Base-by-base conservation (phyloP, 179 eudicot species). In the Beta lomatogona region DNA sequence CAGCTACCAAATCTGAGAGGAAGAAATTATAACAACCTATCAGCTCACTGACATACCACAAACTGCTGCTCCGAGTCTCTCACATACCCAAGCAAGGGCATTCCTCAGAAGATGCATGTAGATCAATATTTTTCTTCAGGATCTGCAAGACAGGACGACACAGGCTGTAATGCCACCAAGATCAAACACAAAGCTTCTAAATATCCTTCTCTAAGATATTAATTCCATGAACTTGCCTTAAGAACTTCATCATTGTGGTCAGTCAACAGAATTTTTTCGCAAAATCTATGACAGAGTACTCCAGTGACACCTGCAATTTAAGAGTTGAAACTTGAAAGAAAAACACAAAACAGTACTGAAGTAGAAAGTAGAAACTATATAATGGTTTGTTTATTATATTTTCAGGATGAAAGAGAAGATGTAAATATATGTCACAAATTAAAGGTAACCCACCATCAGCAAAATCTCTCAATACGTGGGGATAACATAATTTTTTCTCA, bases 181-280 rank as follows among this genome's bases (percentile, higher is more conserved):
- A 15, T n/a, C 59, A 70, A 81, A 75, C 21, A 25, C 50, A 45
- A 25, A 44, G 21, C 59, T 71, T 55, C 41, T 54, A 70, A 0
- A 67, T 52, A 31, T 16, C 16, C 53, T 22, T 59, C 59, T 65
- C 57, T 0, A 36, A 61, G 67, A 52, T 80, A 16, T 16, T 21
- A 55, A 83, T 73, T 57, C 14, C 48, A 73, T 75, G 82, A 80
- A 87, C 94, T 90, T 91, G 90, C 98, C 98, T 95, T 92, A 67
- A 95, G 86, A 83, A 95, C 97, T 86, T 93, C 98, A 21, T 93
- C 94, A 76, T 89, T 95, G 74, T 93, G 97, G 85, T 95, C 99
- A 18, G 99, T 95, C 83, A 95, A 41, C 25, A 95, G 87, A 28
- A 92, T 89, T 84, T 88, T 84, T 61, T 81, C 83, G 85, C 98